Evolutionary conservation across 2,329 filamentous ascomycete species (phyloP), one percentile per base, ranked within the genome.

Genomic region (Sporothrix globosa): DNA sequence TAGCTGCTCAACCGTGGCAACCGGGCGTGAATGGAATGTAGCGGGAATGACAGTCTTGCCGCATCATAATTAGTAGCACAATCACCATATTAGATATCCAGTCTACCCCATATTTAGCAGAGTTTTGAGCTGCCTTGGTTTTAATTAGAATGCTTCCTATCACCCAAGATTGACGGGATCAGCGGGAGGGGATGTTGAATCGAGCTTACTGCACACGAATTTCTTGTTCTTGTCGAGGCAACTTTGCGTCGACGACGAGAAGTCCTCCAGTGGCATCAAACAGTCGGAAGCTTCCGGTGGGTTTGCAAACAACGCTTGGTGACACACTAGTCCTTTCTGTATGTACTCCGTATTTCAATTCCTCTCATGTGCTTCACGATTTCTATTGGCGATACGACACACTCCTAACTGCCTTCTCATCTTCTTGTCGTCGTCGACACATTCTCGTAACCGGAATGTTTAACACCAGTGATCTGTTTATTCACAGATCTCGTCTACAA

Each of bases 251-350:
- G 34, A 60, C 34, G 19, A 3, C 56, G 10, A 13, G 5, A 19
- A 1, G 14, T 13, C 41, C 19, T n/a, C 4, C 13, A 24, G 34
- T 39, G 30, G 11, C 54, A n/a, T 58, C 30, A 24, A 44, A 44
- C 56, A 17, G 4, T 61, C 56, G 56, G 56, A 61, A 61, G 56
- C 39, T 61, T 21, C 56, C 56, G 56, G 56, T 61, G n/a, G 34
- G 39, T 19, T 44, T 13, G 27, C 56, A 61, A 44, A n/a, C 14
- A n/a, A 24, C 56, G 24, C 21, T 39, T n/a, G 30, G 30, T 9
- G 34, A 17, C 34, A 24, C n/a, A 24, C 34, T 50, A n/a, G 48
- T 21, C 48, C 48, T 48, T 48, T 48, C 17, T 46, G 2, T 48
- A 34, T 19, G 41, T 44, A 17, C 41, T 44, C 41, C 4, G 41